A percentile compares a stretch with the other conserved stretches of the same genome.
phyloP scores from a whole-genome alignment of 768 basidiomycete genomes.

The Cystofilobasidium macerans region DNA sequence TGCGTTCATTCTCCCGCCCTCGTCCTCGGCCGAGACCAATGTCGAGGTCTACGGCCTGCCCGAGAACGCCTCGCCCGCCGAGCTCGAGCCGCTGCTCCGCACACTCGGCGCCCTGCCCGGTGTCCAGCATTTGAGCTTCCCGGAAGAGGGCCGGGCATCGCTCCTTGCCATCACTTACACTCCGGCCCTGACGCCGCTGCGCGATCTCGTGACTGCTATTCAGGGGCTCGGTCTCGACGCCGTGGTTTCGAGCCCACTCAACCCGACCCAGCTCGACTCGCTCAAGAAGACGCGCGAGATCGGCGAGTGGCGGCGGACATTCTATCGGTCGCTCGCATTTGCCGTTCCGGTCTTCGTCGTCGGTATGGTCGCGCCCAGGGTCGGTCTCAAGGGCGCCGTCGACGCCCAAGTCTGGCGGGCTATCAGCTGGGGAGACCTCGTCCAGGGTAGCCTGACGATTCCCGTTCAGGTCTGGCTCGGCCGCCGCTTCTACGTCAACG shows the following conservation, averaged over 20 bases:
- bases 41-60: slow-evolving; percentile 23
- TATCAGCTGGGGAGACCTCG: slow-evolving; percentile 68
- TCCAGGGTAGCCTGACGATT: slow-evolving; percentile 65
- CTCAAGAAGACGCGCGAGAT: slow-evolving; percentile 84
- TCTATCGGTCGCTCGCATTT: slow-evolving; percentile 62
- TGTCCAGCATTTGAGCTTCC: slow-evolving; percentile 64
- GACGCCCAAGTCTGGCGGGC: slow-evolving; percentile 40
- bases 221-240: slow-evolving; percentile 86
- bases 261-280: slow-evolving; percentile 72
- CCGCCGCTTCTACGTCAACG: slow-evolving; percentile 70
- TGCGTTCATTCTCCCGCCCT: slow-evolving; percentile 60
- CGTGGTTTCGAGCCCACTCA: slow-evolving; percentile 59
- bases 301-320: slow-evolving; percentile 57
- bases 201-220: slow-evolving; percentile 79
- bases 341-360: slow-evolving; percentile 91
- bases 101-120: slow-evolving; percentile 62
- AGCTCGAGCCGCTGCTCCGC: slow-evolving; percentile 51
- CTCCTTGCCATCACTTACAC: slow-evolving; percentile 35
- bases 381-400: slow-evolving; percentile 34
- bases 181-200: slow-evolving; percentile 51
- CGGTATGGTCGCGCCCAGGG: slow-evolving; percentile 66
- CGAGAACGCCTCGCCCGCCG: neutral
- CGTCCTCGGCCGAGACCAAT: slow-evolving; percentile 9
- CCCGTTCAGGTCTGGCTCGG: slow-evolving; percentile 92
- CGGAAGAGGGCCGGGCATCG: slow-evolving; percentile 35